Base-by-base conservation (phyloP, 192 early-diverging fungal species). In the Coemansia sp. region DNA sequence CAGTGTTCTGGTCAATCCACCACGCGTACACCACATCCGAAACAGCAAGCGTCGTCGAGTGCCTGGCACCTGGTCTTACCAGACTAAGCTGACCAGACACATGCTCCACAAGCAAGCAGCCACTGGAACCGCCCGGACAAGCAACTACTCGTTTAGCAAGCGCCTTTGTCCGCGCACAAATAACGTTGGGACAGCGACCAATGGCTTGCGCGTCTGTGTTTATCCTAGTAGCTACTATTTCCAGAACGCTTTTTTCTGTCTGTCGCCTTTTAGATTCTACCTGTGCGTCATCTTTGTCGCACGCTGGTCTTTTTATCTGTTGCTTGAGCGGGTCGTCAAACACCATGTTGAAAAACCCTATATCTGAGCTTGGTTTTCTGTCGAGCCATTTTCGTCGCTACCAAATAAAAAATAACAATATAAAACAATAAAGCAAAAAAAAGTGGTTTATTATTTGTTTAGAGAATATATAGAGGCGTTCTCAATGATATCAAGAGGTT, bases 311-410 rank as follows among this genome's bases (percentile, higher is more conserved):
- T 22, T 7, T 51, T 34, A 4, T n/a, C 2, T 14, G 61, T 4
- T 37, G 28, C 17, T 55, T 59, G 45, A 34, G 59, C 18, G 51
- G 51, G 3, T 67, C 15, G n/a, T 81, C 78, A 8, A 75, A 63
- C 6, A 63, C 78, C 66, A 72, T 75, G 63, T 75, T 71, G 36
- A 73, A 72, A n/a, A 81, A 75, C 18, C 56, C 73, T 6, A 67
- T 41, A 51, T 81, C 78, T 0, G 78, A 81, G 55, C 78, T 81
- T 4, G 62, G 67, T 32, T 69, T 69, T 2, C 78, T 61, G 14
- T 68, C 64, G n/a, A 81, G 70, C 70, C 56, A 74, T 22, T 36
- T 22, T 37, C 78, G 72, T 12, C 60, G 72, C 35, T 65, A 66
- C 36, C 12, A 28, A 28, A 28, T 28, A 28, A 28, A 28, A 28